Base-by-base conservation (phyloP, 2,329 filamentous ascomycete species). In the Penicillium frequentans region DNA sequence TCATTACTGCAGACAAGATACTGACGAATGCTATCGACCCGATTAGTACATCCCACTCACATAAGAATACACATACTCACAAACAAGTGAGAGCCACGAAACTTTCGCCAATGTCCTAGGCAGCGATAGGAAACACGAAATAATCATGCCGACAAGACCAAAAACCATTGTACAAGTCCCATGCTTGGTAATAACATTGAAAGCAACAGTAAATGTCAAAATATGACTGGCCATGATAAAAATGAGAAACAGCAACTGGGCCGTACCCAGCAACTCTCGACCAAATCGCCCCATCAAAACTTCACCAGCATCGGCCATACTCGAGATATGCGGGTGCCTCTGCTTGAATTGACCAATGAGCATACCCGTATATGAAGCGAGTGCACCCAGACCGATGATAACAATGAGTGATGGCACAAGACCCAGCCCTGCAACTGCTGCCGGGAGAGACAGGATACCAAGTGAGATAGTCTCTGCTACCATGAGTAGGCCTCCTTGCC, bases 211-310 rank as follows among this genome's bases (percentile, higher is more conserved):
- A 62, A 89, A 89, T 0, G 86, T 89, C 60, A 90, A 75, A 54
- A 88, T 81, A 72, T 91, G 89, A n/a, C 86, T 88, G 29, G 82
- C 86, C 72, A 88, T 86, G 59, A 89, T 83, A 74, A 90, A 89
- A 59, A 87, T 77, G 27, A 90, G 78, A 71, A 90, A 85, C 26
- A 90, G 73, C 2, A 82, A 74, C 63, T 88, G 86, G 62, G 83
- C 86, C 56, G 79, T 73, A 21, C 85, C 86, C 44, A 89, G 79
- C 27, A 90, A 62, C 69, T 88, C 85, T 56, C 85, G 82, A 1
- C 85, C 86, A 44, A 84, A 76, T 10, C 73, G 77, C 23, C 47
- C 47, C 19, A 49, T n/a, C 14, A 90, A 78, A 55, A 90, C 76
- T 43, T 81, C 76, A 1, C 86, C 87, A 8, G 85, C 87, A 66